Percentiles rank a stretch among this genome's conserved stretches.
Evolutionary conservation across 768 basidiomycete genomes (phyloP).

Genomic region (Postia placenta): DNA sequence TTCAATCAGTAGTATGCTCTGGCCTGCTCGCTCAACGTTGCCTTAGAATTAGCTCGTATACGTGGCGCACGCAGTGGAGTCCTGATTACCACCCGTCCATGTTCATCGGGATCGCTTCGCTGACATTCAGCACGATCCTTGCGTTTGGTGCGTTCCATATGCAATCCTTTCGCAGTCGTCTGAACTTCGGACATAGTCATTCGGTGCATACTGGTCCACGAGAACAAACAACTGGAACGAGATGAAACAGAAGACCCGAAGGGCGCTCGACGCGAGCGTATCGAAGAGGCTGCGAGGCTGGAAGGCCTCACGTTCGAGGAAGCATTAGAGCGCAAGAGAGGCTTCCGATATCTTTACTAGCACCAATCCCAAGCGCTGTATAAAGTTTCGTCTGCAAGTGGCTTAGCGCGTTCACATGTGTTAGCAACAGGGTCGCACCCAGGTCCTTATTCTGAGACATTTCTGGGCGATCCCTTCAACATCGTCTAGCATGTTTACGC

Average conservation of each 20-base stretch:
- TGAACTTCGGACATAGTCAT: no score
- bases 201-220: conserved; percentile 37
- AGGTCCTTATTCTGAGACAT: no score
- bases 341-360: conserved; percentile 55
- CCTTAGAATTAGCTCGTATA: conserved; percentile 50
- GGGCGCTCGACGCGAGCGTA: conserved; percentile 40
- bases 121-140: conserved; percentile 27
- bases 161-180: not conserved
- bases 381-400: no score
- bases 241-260: conserved; percentile 40
- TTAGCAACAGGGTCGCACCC: no score
- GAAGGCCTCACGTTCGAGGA: conserved; percentile 58
- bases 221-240: conserved; percentile 45
- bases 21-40: not conserved
- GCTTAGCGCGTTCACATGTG: no score
- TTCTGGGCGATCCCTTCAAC: no score
- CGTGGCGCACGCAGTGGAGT: conserved; percentile 57
- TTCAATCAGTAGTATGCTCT: not conserved
- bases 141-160: conserved; percentile 31
- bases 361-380: no score
- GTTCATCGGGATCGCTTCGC: conserved; percentile 37
- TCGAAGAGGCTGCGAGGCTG: conserved; percentile 51
- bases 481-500: no score
- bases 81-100: conserved; percentile 60
- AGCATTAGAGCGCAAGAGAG: conserved; percentile 48